Conservation (phyloP, 2,329 filamentous ascomycete genomes). For the Phyllosticta ampelicida region DNA sequence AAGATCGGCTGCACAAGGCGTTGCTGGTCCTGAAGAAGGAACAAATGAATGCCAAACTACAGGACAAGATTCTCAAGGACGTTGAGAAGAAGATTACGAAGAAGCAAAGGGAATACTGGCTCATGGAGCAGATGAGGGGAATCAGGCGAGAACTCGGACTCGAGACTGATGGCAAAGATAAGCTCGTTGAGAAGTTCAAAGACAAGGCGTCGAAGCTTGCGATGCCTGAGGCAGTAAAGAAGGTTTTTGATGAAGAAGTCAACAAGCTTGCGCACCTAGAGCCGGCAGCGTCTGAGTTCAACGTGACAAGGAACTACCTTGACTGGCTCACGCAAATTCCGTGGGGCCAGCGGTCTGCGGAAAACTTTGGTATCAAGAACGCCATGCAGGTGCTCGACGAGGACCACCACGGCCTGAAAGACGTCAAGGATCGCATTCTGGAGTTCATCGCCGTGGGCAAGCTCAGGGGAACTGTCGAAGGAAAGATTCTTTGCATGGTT, state of each 20-base stretch:
- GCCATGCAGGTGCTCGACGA: conserved; percentile 86
- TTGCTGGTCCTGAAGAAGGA: conserved; percentile 93
- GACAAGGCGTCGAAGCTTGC: conserved; percentile 87
- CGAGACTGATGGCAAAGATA: conserved; percentile 96
- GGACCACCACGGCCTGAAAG: conserved; percentile 92
- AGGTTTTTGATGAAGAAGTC: conserved; percentile 96
- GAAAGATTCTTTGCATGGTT: conserved; percentile 96
- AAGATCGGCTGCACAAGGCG: conserved; percentile 85
- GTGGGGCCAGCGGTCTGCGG: conserved; percentile 88
- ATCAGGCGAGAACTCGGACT: conserved; percentile 92
- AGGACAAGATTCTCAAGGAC: conserved; percentile 95
- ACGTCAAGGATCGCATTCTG: conserved; percentile 95
- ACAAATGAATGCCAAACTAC: conserved; percentile 92
- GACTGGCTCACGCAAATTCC: conserved; percentile 98
- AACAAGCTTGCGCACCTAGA: conserved; percentile 95
- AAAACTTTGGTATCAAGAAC: conserved; percentile 93
- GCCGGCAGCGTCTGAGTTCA: conserved; percentile 93
- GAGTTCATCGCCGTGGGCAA: conserved; percentile 99
- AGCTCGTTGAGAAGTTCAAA: conserved; percentile 93
- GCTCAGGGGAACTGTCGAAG: conserved; percentile 89
- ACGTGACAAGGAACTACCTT: conserved; percentile 94
- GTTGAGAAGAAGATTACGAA: conserved; percentile 97
- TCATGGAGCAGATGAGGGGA: conserved; percentile 99
- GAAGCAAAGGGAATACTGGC: conserved; percentile 92
- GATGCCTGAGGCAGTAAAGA: conserved; percentile 94